Conservation (phyloP, 257 asterid species). For the Solanum neorickii region DNA sequence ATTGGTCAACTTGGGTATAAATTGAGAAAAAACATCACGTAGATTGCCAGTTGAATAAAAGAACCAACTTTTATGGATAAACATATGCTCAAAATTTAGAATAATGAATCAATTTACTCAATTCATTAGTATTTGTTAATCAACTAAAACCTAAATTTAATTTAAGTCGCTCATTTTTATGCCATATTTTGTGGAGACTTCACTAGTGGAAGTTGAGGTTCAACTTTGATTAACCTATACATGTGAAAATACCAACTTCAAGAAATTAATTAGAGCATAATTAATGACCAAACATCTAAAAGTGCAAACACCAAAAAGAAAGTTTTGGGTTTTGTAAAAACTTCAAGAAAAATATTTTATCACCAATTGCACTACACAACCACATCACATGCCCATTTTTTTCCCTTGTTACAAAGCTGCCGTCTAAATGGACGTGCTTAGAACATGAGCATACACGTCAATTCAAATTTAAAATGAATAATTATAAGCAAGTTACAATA, state of each 20-base stretch:
- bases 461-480: background rate
- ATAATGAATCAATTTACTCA: background rate
- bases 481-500: too few species aligned
- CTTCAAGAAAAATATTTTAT: background rate
- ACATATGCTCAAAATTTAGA: background rate
- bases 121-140: background rate
- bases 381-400: background rate
- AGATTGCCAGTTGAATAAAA: too few species aligned
- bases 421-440: slow-evolving; percentile 2
- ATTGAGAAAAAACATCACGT: too few species aligned
- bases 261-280: background rate
- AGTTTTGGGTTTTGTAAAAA: background rate
- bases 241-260: background rate
- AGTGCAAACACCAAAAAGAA: background rate
- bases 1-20: background rate
- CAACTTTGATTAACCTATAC: background rate
- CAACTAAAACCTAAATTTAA: background rate
- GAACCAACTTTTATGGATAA: background rate
- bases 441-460: background rate
- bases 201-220: background rate
- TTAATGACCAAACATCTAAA: background rate
- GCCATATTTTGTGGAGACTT: background rate
- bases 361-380: background rate
- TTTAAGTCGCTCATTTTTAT: background rate
- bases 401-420: background rate